Evolutionary conservation across 495 filamentous ascomycete genomes (phyloP), one percentile per base, ranked within the genome.

Genomic region (Poronia punctata): DNA sequence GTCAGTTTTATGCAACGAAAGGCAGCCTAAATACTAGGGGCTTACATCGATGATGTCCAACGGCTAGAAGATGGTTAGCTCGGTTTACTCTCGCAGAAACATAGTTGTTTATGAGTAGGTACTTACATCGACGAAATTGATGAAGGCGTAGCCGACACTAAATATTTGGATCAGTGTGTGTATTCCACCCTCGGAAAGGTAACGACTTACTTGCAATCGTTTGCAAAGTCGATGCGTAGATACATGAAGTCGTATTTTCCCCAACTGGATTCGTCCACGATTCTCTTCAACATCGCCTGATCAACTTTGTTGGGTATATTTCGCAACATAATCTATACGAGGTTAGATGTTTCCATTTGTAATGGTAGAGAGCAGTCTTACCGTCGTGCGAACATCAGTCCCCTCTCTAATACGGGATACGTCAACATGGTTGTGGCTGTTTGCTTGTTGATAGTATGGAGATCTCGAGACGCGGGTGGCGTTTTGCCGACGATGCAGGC

Each of bases 141-240:
- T 86, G 65, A 98, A 98, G 0, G 88, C 92, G 69, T 98, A 98
- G 42, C 92, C 92, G 42, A 98, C 92, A 61, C 88, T 96, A 46
- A 46, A 15, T 22, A 14, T 37, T 49, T 47, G 28, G 32, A 38
- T 65, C 56, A 69, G 5, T 2, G n/a, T 41, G 24, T n/a, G 16
- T 20, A 10, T 14, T 16, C 52, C 14, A 45, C 32, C 1, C 9
- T 25, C 9, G 3, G 2, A 8, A 18, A n/a, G 15, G 8, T 35
- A 29, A 32, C 16, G 32, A 68, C 82, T 60, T 66, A 89, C 86
- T 90, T 93, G 82, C 85, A 89, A 43, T 87, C 80, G 49, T 89
- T 86, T 29, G 79, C 76, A 54, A 93, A 93, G 57, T 93, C 86
- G 59, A 96, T 97, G 19, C 92, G 85, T 43, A 97, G 63, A 62